Base-by-base conservation (phyloP, 73 alveolate species). In the Paramecium primaurelia region DNA sequence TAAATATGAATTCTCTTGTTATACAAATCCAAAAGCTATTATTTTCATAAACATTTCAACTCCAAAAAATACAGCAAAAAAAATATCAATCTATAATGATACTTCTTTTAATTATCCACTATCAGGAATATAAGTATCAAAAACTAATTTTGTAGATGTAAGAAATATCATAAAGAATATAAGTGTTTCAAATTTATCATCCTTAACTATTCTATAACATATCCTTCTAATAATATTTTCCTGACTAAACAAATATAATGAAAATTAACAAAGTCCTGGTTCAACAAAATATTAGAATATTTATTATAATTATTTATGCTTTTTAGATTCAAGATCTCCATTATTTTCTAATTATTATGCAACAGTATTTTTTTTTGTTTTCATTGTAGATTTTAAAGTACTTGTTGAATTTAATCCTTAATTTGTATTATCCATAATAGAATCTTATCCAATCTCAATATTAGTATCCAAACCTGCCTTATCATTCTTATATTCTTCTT, bases 11-110 rank as follows among this genome's bases (percentile, higher is more conserved):
- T 94, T 95, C 37, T 88, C 95, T 86, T 92, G 95, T n/a, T 84
- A 32, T 2, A 84, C 93, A 84, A 96, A 95, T 16, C 99, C 99
- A 64, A 92, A 88, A 77, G 98, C 94, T 40, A 96, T 92, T 16
- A 96, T 60, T 95, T 96, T 92, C 58, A 93, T 75, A 28, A 93
- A 25, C 47, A 92, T 93, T 86, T 95, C 99, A 25, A 86, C 37
- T 16, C 95, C 80, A 71, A 93, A 93, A 28, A 93, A 49, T 0
- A 71, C 59, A 6, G 95, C 87, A 40, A 93, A 85, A 44, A 86
- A 22, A 8, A 93, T 71, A 30, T 89, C 94, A n/a, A 89, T 71
- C 8, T 36, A 4, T 18, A 71, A 44, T 1, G 92, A 77, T 16
- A 47, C 20, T 16, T 32, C 59, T 26, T 54, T 71, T 30, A 59